Base-by-base conservation (phyloP, 768 basidiomycete genomes). In the Crepidotus variabilis region DNA sequence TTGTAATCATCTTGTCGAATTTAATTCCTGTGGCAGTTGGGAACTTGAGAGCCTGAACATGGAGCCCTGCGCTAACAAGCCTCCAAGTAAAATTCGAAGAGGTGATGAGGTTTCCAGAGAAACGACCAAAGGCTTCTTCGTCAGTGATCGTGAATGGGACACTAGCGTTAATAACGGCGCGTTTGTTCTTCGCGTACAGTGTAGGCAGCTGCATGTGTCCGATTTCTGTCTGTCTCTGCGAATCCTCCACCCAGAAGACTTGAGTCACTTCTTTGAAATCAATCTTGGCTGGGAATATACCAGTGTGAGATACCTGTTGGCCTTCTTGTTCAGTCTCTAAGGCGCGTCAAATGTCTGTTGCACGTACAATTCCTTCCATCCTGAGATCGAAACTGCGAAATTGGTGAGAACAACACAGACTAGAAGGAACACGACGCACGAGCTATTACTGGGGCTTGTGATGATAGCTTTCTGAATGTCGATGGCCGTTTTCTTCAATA, bases 51-150 rank as follows among this genome's bases (percentile, higher is more conserved):
- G 88, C 88, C 52, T 84, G 82, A 10, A 87, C 86, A 6, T 73
- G 73, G 36, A 90, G 74, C 59, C 78, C 76, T n/a, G 78, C 65
- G 56, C 79, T 86, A 16, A 71, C 63, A 43, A 91, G 69, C 54
- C 76, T 75, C 88, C 88, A 91, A 0, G 83, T 88, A 62, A 90
- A 90, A 56, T 77, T 83, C 47, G 72, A 72, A 47, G 81, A 77
- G 0, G 85, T 90, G 65, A 90, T 89, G 77, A 91, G 75, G 32
- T 75, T 70, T 43, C 71, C 71, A 1, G 86, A 78, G 68, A 90
- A 90, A 20, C 72, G 74, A 56, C 81, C 81, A 61, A 90, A 90
- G 10, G 82, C 82, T 28, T 66, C 67, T 63, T 80, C 69, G 61
- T 90, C 75, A 1, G 67, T 67, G 63, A 90, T 86, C 18, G 67